A percentile compares a stretch with the other conserved stretches of the same genome.
phyloP scores from a whole-genome alignment of 192 early-diverging fungal genomes.

The Mortierella hygrophila region DNA sequence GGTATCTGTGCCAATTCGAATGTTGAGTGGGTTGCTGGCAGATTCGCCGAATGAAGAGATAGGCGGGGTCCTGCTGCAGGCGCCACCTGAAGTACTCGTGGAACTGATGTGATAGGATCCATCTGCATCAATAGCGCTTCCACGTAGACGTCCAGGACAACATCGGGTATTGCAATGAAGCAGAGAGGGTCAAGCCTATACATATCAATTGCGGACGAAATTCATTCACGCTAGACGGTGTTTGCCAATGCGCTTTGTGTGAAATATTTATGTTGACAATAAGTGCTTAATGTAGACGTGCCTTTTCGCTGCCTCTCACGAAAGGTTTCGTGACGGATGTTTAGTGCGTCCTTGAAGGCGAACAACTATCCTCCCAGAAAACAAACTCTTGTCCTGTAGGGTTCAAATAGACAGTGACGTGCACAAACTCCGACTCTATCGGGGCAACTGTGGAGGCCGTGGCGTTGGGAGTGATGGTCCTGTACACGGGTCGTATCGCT shows the following conservation, averaged over 20 bases:
- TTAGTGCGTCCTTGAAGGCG: neutral
- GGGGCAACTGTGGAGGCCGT: neutral
- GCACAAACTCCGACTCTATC: neutral
- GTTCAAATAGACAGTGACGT: neutral
- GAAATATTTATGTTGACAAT: neutral
- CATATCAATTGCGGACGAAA: neutral
- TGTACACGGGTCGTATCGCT: neutral
- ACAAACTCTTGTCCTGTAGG: neutral
- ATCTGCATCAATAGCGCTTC: neutral
- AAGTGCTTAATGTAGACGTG: neutral
- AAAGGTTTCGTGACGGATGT: neutral
- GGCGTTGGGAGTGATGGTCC: neutral
- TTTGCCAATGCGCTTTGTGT: neutral
- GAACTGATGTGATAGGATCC: too few relatives aligned
- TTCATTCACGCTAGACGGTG: neutral
- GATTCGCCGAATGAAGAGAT: neutral
- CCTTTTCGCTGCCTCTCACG: neutral
- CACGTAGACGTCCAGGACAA: neutral
- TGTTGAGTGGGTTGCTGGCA: neutral
- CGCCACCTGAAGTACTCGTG: too few relatives aligned
- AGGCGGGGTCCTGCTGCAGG: neutral
- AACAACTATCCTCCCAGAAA: neutral
- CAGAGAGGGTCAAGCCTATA: neutral
- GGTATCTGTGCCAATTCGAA: neutral
- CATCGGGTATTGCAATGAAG: neutral